A percentile compares a stretch with the other conserved stretches of the same genome.
These are phyloP conservation scores for Malus orientalis DNA, from an alignment of 306 rosid genomes.

Conservation along the genomic window DNA sequence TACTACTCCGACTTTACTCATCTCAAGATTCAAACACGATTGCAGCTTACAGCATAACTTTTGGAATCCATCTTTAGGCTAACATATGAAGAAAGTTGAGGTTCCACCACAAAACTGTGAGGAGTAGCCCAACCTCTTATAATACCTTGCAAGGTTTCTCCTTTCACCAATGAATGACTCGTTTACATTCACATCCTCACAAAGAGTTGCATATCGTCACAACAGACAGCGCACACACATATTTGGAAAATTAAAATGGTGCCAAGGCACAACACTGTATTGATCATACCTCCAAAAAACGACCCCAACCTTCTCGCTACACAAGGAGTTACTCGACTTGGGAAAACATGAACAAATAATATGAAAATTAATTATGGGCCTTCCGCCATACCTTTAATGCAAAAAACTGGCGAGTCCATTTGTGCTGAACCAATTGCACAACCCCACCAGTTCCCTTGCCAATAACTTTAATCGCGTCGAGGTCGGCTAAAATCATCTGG, in stretches of 20 bases:
- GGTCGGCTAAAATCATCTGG: constrained; percentile 67
- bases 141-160: no score
- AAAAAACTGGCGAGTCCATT: constrained; percentile 97
- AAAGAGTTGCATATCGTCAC: no score
- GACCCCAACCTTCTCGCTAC: not conserved
- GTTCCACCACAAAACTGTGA: no score
- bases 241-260: not conserved
- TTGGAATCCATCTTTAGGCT: not conserved
- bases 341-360: not conserved
- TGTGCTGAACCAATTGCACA: constrained; percentile 94
- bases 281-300: not conserved
- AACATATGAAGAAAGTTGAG: no score
- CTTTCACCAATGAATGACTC: no score
- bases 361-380: not conserved
- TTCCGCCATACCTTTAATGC: constrained; percentile 71
- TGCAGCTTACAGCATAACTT: not conserved
- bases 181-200: no score
- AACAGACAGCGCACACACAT: not conserved
- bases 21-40: not conserved
- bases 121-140: no score
- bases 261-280: not conserved
- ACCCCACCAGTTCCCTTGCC: constrained; percentile 94
- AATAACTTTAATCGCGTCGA: constrained; percentile 73
- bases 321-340: not conserved
- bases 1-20: not conserved